Evolutionary conservation across 1,284 basidiomycete species (phyloP).

Genomic region (Mycena sp.): DNA sequence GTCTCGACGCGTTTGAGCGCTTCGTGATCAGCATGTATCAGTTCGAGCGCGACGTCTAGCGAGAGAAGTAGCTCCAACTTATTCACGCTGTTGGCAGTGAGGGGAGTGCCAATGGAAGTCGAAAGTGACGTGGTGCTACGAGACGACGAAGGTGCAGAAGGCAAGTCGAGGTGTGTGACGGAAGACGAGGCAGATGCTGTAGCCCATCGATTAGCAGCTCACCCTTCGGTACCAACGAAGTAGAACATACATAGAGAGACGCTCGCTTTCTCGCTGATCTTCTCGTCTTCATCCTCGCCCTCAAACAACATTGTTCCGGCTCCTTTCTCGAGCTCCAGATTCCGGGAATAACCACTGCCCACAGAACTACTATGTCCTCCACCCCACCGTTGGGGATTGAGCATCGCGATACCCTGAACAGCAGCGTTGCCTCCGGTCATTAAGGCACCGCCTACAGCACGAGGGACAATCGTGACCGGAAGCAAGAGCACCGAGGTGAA

Average conservation of each 20-base stretch:
- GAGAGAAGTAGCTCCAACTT: constrained; percentile 90
- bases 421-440: constrained; percentile 79
- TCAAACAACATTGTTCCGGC: constrained; percentile 70
- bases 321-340: constrained; percentile 52
- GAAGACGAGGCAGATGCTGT: constrained; percentile 31
- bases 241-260: constrained; percentile 21
- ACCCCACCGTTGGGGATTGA: constrained; percentile 87
- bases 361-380: constrained; percentile 39
- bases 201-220: background rate
- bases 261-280: constrained; percentile 17
- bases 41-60: constrained; percentile 89
- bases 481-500: constrained; percentile 92
- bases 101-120: constrained; percentile 20
- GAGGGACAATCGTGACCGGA: constrained; percentile 96
- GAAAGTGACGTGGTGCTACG: constrained; percentile 22
- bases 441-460: constrained; percentile 82
- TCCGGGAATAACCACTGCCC: constrained; percentile 49
- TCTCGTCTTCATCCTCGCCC: constrained; percentile 57
- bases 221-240: background rate
- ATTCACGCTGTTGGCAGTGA: constrained; percentile 48
- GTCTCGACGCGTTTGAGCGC: constrained; percentile 92
- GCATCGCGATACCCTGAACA: constrained; percentile 86
- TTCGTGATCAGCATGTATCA: constrained; percentile 93
- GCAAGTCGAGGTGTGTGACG: constrained; percentile 19
- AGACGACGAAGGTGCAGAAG: constrained; percentile 21